Percentiles rank a stretch among this genome's conserved stretches.
These are phyloP conservation scores for Colletotrichum chrysophilum DNA, from an alignment of 2,329 filamentous ascomycete genomes.

Conservation along the genomic window DNA sequence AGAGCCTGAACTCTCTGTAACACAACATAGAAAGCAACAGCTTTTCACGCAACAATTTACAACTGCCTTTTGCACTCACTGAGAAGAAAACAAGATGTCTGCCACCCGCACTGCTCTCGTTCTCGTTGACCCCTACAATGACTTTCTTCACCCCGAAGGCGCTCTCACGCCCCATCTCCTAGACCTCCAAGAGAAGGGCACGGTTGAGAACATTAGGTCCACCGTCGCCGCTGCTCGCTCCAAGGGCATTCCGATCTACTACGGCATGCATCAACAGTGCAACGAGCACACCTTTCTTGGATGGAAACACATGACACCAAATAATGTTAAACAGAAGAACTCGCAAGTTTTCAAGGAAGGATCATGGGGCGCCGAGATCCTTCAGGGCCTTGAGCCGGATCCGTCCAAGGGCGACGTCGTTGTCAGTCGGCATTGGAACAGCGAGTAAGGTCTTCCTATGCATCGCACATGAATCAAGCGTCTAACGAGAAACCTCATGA, in stretches of 20 bases:
- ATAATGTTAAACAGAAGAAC: background rate
- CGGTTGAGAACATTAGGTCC: background rate
- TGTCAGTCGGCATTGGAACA: background rate
- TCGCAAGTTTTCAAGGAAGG: background rate
- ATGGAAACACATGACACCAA: background rate
- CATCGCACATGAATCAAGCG: no score
- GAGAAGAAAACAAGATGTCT: background rate
- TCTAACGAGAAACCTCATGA: no score
- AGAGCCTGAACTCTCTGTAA: background rate
- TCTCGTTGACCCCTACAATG: background rate
- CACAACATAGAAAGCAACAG: background rate
- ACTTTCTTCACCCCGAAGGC: background rate
- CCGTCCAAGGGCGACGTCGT: background rate
- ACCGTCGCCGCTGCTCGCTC: background rate
- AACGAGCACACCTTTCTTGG: rapidly evolving
- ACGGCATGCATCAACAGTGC: rapidly evolving
- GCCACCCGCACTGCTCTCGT: background rate
- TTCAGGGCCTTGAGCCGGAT: background rate
- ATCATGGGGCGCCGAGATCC: background rate
- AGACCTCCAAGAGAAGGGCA: background rate
- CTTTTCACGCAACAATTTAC: no score
- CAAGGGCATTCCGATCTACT: background rate
- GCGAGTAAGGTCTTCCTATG: background rate
- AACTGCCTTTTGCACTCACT: background rate
- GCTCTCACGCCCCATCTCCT: background rate